Base-by-base conservation (phyloP, 768 basidiomycete species). In the Lentinula sp. region DNA sequence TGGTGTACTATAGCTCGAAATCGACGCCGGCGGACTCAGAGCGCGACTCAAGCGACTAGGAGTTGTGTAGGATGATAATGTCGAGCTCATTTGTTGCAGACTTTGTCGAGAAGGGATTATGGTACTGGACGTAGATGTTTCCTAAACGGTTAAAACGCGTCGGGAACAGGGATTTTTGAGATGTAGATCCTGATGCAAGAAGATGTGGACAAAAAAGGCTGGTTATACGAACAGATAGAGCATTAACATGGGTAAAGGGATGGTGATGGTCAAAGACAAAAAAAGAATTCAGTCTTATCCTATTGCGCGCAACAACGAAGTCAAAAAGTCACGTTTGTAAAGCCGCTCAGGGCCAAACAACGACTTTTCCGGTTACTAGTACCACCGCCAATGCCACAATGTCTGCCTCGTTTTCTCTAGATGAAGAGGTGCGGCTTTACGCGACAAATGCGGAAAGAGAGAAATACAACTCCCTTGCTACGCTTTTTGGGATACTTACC, bases 401-500 rank as follows among this genome's bases (percentile, higher is more conserved):
- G 79, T 70, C 46, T 48, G 18, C 78, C 4, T 65, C 71, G 28
- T 67, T 86, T 46, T 87, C 83, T 59, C 83, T 95, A 61, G 95
- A 97, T 70, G 94, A 97, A 80, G 95, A 98, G 71, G 94, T 89
- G 7, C 84, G 95, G 37, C 78, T 97, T 11, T 93, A 92, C 77
- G 86, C 82, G 13, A 92, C 84, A 32, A 96, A 96, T 69, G 81
- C 90, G 6, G 94, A 97, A 68, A 79, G 96, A 54, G 97, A 98
- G 70, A 87, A 86, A 68, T 89, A 88, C 67, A 94, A 89, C 68
- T 87, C 90, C 10, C 79, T 95, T 16, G 89, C 93, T 0, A 98
- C 93, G 4, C 78, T 99, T 5, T 99, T 90, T 67, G 91, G 93
- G 7, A 91, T 99, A 67, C 85, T 97, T 61, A 89, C 95, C 50